Conservation (phyloP, 83 land plant species). For the Thuja plicata region DNA sequence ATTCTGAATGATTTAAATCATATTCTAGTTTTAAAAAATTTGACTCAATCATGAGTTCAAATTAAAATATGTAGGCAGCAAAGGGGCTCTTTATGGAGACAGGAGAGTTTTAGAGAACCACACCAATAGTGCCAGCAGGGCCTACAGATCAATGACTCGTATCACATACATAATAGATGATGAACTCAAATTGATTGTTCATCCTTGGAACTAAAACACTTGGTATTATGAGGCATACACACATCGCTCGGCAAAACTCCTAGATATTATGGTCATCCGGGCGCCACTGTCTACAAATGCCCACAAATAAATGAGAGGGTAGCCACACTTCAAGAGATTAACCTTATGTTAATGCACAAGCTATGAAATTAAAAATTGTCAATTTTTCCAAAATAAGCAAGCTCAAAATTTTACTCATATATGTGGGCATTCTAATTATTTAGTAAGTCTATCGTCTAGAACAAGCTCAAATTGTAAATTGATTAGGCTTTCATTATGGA, state of each 20-base stretch:
- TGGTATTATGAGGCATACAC: constrained; percentile 52
- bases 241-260: constrained; percentile 94
- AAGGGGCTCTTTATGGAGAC: too few relatives aligned
- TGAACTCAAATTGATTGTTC: neutral
- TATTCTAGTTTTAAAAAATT: too few relatives aligned
- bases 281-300: constrained; percentile 99
- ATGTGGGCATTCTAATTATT: neutral
- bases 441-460: neutral
- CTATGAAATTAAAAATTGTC: neutral
- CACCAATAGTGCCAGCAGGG: too few relatives aligned
- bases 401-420: neutral
- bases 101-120: too few relatives aligned
- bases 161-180: too few relatives aligned
- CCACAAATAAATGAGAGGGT: constrained; percentile 28
- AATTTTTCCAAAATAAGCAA: neutral
- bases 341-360: neutral
- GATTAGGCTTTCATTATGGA: too few relatives aligned
- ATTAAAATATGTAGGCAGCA: too few relatives aligned
- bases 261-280: constrained; percentile 95
- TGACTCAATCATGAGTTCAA: too few relatives aligned
- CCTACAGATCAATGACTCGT: too few relatives aligned
- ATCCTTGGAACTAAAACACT: neutral
- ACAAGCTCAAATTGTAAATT: too few relatives aligned
- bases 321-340: neutral
- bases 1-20: too few relatives aligned